phyloP scores from a whole-genome alignment of 164 flowering plant species.

The Magnolia sinica region DNA sequence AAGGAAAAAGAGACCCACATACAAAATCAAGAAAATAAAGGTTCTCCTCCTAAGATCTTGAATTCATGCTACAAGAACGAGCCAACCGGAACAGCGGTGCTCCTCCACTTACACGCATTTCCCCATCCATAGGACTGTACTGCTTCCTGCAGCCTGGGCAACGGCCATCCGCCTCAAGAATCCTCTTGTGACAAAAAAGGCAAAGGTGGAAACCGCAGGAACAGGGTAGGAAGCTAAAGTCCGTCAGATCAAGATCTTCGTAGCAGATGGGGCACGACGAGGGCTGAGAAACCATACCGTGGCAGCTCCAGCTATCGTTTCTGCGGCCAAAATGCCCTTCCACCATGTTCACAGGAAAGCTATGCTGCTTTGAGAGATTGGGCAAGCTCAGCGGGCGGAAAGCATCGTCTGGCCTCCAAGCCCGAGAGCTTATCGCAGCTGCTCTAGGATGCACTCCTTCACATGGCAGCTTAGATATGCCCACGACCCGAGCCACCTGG shows the following conservation, averaged over 20 bases:
- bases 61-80: slow-evolving; percentile 73
- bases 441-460: slow-evolving; percentile 15
- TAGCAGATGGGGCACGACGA: slow-evolving; percentile 85
- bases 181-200: slow-evolving; percentile 92
- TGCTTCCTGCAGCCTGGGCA: slow-evolving; percentile 92
- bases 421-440: slow-evolving; percentile 26
- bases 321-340: slow-evolving; percentile 33
- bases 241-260: slow-evolving; percentile 81
- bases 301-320: slow-evolving; percentile 35
- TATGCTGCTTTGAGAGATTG: slow-evolving; percentile 62
- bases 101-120: slow-evolving; percentile 40
- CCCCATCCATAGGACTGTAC: slow-evolving; percentile 41
- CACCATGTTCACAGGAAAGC: slow-evolving; percentile 46
- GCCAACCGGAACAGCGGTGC: slow-evolving; percentile 43
- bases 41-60: slow-evolving; percentile 46
- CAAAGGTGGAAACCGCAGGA: slow-evolving; percentile 84
- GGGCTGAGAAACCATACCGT: slow-evolving; percentile 34
- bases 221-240: slow-evolving; percentile 82
- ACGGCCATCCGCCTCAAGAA: slow-evolving; percentile 82
- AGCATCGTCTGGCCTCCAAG: slow-evolving; percentile 90
- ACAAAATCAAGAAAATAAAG: neutral
- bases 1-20: neutral
- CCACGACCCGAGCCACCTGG: neutral
- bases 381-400: slow-evolving; percentile 81
- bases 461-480: slow-evolving; percentile 21